Conservation (phyloP, 441 rosid genomes). For the Mallotus japonicus region DNA sequence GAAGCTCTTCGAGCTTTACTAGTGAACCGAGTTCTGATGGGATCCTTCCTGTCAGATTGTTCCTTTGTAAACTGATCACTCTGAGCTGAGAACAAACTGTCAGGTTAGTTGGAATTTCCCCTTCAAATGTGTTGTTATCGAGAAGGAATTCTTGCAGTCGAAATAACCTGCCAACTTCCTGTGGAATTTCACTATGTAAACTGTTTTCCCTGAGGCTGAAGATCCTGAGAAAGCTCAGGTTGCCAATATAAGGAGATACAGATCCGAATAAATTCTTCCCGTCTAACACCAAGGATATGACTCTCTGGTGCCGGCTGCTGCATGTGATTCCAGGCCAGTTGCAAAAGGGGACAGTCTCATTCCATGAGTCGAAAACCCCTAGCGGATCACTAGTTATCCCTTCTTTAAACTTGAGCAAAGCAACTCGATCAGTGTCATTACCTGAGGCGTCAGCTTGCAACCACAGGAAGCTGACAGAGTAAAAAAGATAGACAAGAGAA, state of each 20-base stretch:
- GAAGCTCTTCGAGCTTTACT: background rate
- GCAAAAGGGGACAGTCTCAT: constrained; percentile 2
- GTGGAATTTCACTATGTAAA: constrained; percentile 8
- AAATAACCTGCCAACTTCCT: constrained; percentile 6
- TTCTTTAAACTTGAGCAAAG: constrained; percentile 1
- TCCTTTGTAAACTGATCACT: background rate
- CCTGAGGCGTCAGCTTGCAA: background rate
- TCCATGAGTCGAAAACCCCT: background rate
- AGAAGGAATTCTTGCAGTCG: constrained; percentile 2
- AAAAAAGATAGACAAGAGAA: background rate
- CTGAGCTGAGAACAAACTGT: background rate
- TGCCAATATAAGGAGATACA: constrained; percentile 19
- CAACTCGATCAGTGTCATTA: background rate
- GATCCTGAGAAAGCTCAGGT: constrained; percentile 19
- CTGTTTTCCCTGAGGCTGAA: constrained; percentile 7
- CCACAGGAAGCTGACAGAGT: background rate
- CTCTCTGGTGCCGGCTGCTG: background rate
- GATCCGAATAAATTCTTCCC: constrained; percentile 12
- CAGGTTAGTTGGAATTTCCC: constrained; percentile 8
- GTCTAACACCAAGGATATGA: constrained; percentile 4
- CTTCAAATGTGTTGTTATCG: constrained; percentile 9
- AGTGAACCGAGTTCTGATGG: constrained; percentile 12
- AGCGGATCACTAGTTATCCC: background rate
- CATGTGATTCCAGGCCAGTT: background rate
- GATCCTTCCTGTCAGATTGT: constrained; percentile 1